Evolutionary conservation across 768 basidiomycete genomes (phyloP), one percentile per base, ranked within the genome.

Genomic region (Agaricus subrufescens): DNA sequence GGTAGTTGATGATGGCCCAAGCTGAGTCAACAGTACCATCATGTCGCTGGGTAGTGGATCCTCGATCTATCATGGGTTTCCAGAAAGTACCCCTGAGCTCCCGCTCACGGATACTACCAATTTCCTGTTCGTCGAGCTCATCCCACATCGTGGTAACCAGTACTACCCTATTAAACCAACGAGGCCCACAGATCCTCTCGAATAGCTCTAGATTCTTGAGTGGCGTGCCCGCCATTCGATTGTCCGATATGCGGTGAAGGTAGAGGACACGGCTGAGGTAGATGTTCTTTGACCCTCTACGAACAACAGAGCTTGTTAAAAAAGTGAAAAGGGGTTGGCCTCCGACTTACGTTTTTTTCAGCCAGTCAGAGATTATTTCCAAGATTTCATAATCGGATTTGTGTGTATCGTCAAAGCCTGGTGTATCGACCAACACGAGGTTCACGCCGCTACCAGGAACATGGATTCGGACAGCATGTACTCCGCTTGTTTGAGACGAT

Each of bases 371-470:
- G 7, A 61, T 54, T 14, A 38, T n/a, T 26, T 54, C 46, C n/a
- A 61, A 27, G 11, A 58, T 55, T 14, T 58, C 49, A 6, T 46
- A 37, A 29, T 61, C 60, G 26, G 39, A 46, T 30, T 27, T 37
- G 31, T 47, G 26, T n/a, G 60, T 61, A 39, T 61, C 60, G 34
- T 58, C 53, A 26, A 61, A 61, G 9, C 60, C 60, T 23, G 60
- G 60, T 6, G 57, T 61, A 40, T 58, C 60, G n/a, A 61, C 54
- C 4, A 61, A 54, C 5, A 55, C 11, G 1, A 61, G 2, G 19
- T 54, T 45, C 5, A 34, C 39, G 9, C 38, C 45, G 3, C 19
- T 19, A 9, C 5, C 14, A 6, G 52, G 50, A 19, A 46, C n/a
- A 0, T 15, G 11, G 2, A 25, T 19, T 5, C 4, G 11, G 12